Base-by-base conservation (phyloP, 2,329 filamentous ascomycete genomes). In the Fusarium sp. region DNA sequence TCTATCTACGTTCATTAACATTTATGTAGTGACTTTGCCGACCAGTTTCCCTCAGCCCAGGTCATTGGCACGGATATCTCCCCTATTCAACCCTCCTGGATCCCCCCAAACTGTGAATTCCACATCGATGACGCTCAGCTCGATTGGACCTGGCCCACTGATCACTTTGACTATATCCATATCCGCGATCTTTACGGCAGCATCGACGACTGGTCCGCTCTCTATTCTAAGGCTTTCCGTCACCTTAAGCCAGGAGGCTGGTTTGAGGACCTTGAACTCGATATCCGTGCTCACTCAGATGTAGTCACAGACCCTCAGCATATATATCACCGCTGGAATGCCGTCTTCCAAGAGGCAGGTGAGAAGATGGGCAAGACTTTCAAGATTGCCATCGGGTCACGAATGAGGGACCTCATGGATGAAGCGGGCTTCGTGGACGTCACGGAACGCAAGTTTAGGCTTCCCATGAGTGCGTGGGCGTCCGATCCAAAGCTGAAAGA, bases 91-190 rank as follows among this genome's bases (percentile, higher is more conserved):
- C 42, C 42, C 14, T 47, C 42, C 2, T 47, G 42, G 42, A 47
- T 24, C 14, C 42, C 42, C 0, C 42, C 42, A 47, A 47, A 47
- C 22, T 47, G 42, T 22, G 42, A 47, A 16, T 47, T 47, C 22
- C 42, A 47, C 42, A 47, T 47, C 42, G 42, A 47, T 14, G 42
- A 47, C 7, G 42, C 42, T 22, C 42, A 47, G 22, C 42, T 47
- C 13, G 42, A 71, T n/a, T 71, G 69, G 69, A 71, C 65, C 34
- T 71, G 69, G 69, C 61, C 69, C 6, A 9, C 50, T 37, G 34
- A 71, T 24, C 61, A 71, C 57, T 71, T 71, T n/a, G 69, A 71
- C 52, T 71, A 68, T 24, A 71, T 71, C 37, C 69, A 71, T 35
- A 69, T 71, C 24, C 69, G 69, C 1, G 69, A 71, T 9, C 69